Evolutionary conservation across 1,284 basidiomycete species (phyloP).

Genomic region (Ganoderma sp.): DNA sequence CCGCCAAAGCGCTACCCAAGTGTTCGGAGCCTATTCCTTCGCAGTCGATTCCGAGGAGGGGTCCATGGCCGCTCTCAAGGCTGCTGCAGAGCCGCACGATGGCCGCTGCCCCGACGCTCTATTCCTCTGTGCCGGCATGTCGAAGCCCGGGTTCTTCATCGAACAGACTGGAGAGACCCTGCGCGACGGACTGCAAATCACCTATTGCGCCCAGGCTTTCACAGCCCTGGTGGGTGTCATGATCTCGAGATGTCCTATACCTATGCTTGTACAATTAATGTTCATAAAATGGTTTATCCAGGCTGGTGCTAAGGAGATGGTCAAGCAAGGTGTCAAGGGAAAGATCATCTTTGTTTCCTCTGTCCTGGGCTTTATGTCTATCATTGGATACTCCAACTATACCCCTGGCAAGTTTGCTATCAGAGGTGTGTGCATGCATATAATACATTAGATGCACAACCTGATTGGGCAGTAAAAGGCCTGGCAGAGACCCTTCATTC

Average conservation of each 20-base stretch:
- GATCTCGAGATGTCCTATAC: too few relatives aligned
- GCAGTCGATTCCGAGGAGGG: constrained; percentile 53
- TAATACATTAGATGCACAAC: constrained; percentile 13
- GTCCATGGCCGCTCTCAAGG: constrained; percentile 63
- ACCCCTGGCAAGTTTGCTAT: constrained; percentile 82
- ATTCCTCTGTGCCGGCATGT: constrained; percentile 79
- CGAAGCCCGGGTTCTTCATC: constrained; percentile 75
- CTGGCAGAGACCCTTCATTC: constrained; percentile 88
- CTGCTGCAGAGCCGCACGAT: constrained; percentile 59
- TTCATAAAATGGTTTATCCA: constrained; percentile 42
- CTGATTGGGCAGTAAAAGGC: constrained; percentile 49
- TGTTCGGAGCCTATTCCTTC: constrained; percentile 4
- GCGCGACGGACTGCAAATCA: constrained; percentile 61
- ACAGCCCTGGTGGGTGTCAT: constrained; percentile 66
- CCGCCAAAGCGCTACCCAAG: neutral
- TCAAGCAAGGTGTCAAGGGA: constrained; percentile 56
- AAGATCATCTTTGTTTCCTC: constrained; percentile 88
- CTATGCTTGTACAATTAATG: too few relatives aligned
- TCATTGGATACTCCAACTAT: constrained; percentile 88
- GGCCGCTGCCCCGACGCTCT: constrained; percentile 72
- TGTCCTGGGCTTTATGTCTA: constrained; percentile 79
- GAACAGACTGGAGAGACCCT: constrained; percentile 69
- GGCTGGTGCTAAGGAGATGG: constrained; percentile 79
- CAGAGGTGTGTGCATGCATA: constrained; percentile 61
- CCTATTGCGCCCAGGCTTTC: constrained; percentile 78